Evolutionary conservation across 345 rosid genomes (phyloP), one percentile per base, ranked within the genome.

Genomic region (Lumnitzera littorea): DNA sequence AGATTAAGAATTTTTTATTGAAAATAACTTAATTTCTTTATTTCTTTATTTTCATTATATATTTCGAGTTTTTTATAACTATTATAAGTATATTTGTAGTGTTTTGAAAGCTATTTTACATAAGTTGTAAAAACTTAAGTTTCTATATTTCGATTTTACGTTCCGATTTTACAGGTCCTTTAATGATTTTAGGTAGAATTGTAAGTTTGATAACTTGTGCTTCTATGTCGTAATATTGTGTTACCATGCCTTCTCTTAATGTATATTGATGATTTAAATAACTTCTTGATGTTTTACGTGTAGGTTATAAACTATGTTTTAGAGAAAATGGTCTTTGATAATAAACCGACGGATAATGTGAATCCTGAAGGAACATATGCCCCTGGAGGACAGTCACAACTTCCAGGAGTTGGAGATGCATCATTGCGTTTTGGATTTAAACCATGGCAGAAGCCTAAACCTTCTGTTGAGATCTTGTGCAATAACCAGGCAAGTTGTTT

Each of bases 301-400:
- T 71, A 95, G 99, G 99, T 95, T 76, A 84, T 92, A 56, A 91
- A 83, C 77, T 95, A 95, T 78, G 97, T 95, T 7, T 25, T 84
- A 54, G 99, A 95, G 72, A 95, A 95, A 75, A 81, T 91, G 92
- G 81, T 88, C 51, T 81, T 85, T 53, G 99, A 95, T 75, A 36
- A 36, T 36, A 91, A 76, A 66, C 85, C 98, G 11, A 59, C 74
- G 70, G 97, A 91, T 66, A 65, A 72, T 71, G 73, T 46, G 58
- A 77, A 65, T 67, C 25, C 78, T 24, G 96, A 87, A 58, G 90
- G 82, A 67, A 66, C 88, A 16, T 75, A 83, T 62, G 74, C 67
- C 62, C 67, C 70, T 48, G 79, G 88, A 64, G 96, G 94, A 48
- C 88, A 65, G 50, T 56, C 80, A 24, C 97, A 78, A 57, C 88